These are phyloP conservation scores for Microdochium paspali DNA, from an alignment of 2,329 filamentous ascomycete genomes.

Conservation along the genomic window DNA sequence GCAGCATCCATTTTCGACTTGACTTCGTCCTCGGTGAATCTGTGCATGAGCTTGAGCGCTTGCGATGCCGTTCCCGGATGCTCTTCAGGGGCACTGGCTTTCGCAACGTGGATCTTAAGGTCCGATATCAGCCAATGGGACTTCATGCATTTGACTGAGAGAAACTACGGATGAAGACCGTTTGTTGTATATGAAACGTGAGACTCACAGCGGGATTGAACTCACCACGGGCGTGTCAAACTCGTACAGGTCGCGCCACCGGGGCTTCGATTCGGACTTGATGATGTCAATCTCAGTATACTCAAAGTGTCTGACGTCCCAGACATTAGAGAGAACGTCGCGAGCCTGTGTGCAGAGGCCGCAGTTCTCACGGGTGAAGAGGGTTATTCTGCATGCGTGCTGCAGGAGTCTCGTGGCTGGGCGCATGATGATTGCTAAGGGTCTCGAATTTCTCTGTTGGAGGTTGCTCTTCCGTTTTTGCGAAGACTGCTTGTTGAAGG, in stretches of 20 bases:
- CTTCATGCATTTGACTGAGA: too few relatives aligned
- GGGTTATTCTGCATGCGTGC: conserved; percentile 54
- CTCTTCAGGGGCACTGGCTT: conserved; percentile 37
- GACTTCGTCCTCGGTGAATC: conserved; percentile 60
- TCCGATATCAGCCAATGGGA: background rate
- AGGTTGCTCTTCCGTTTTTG: too few relatives aligned
- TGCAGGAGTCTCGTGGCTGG: conserved; percentile 38
- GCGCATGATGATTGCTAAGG: conserved; percentile 31
- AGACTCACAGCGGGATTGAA: too few relatives aligned
- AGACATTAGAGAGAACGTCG: conserved; percentile 57
- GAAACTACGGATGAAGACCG: too few relatives aligned
- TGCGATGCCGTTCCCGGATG: conserved; percentile 43
- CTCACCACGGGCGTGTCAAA: conserved; percentile 74
- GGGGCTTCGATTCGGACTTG: conserved; percentile 43
- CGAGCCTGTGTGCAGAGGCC: conserved; percentile 62
- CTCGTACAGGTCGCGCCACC: conserved; percentile 66
- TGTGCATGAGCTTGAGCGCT: conserved; percentile 68
- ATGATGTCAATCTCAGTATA: conserved; percentile 64
- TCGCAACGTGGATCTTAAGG: conserved; percentile 52
- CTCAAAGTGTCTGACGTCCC: conserved; percentile 56
- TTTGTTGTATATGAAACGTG: too few relatives aligned
- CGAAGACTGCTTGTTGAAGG: too few relatives aligned
- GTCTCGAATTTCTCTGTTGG: too few relatives aligned
- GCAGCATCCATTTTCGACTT: conserved; percentile 58
- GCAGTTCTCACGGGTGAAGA: conserved; percentile 67